phyloP scores from a whole-genome alignment of 768 basidiomycete species.

The Tylopilus sp. region DNA sequence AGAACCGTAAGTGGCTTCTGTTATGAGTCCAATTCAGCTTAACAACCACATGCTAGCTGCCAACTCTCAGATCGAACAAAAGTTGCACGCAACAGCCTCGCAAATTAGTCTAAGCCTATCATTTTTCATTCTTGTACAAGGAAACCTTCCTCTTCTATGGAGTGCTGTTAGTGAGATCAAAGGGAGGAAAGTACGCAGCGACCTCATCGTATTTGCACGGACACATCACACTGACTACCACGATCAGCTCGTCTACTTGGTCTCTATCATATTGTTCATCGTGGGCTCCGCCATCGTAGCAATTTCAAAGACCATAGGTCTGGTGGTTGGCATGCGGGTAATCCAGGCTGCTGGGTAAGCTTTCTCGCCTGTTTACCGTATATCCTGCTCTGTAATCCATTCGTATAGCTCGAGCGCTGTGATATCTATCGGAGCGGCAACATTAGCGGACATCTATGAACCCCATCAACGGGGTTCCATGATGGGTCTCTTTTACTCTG shows the following conservation, averaged over 20 bases:
- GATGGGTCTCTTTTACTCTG: conserved; percentile 81
- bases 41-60: conserved; percentile 45
- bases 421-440: conserved; percentile 65
- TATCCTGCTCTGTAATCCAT: neutral
- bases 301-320: conserved; percentile 48
- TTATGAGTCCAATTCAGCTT: neutral
- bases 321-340: conserved; percentile 65
- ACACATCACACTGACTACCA: neutral
- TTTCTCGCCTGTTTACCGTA: too few species aligned
- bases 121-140: conserved; percentile 70
- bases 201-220: neutral
- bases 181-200: conserved; percentile 57
- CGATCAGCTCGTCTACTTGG: conserved; percentile 50
- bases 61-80: conserved; percentile 57
- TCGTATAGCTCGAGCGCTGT: conserved; percentile 57
- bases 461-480: conserved; percentile 70
- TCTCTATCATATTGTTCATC: conserved; percentile 50
- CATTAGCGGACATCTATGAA: conserved; percentile 78
- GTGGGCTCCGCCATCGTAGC: conserved; percentile 59
- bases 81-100: conserved; percentile 57
- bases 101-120: conserved; percentile 70
- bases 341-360: conserved; percentile 67
- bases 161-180: conserved; percentile 47
- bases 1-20: conserved; percentile 24
- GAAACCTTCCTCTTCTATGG: conserved; percentile 41